A percentile compares a stretch with the other conserved stretches of the same genome.
phyloP scores from a whole-genome alignment of 345 rosid species.

The Leavenworthia alabamica region DNA sequence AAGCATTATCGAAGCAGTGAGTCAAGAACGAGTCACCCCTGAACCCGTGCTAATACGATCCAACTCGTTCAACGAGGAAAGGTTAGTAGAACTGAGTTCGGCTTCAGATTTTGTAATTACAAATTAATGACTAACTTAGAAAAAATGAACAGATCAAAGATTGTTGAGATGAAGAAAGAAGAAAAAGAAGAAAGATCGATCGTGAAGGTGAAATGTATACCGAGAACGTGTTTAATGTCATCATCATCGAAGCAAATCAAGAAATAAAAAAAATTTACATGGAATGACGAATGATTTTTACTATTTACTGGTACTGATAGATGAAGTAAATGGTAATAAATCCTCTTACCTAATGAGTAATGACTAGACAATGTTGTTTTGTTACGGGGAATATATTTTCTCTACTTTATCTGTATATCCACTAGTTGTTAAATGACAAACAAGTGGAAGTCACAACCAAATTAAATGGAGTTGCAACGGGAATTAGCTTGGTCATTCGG shows the following conservation, averaged over 20 bases:
- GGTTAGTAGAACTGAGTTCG: constrained; percentile 30
- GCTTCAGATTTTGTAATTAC: neutral
- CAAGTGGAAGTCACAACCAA: constrained; percentile 2
- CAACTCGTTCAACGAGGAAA: constrained; percentile 73
- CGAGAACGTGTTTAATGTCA: constrained; percentile 38
- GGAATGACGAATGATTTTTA: neutral
- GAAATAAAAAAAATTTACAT: neutral
- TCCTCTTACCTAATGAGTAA: neutral
- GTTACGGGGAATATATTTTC: neutral
- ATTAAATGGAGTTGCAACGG: neutral
- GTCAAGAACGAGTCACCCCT: constrained; percentile 34
- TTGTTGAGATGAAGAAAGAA: constrained; percentile 12
- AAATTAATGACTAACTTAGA: neutral
- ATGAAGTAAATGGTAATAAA: neutral
- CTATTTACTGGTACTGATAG: neutral
- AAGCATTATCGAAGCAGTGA: constrained; percentile 66
- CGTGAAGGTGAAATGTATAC: constrained; percentile 64
- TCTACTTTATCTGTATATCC: neutral
- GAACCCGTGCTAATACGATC: constrained; percentile 52
- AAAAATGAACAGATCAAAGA: constrained; percentile 32
- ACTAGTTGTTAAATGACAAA: neutral
- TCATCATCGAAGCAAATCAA: constrained; percentile 42
- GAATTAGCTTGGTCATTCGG: too few species aligned
- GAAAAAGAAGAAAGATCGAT: constrained; percentile 33
- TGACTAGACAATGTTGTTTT: neutral